Base-by-base conservation (phyloP, 1,139 yeast species). In the Pichia inconspicua region DNA sequence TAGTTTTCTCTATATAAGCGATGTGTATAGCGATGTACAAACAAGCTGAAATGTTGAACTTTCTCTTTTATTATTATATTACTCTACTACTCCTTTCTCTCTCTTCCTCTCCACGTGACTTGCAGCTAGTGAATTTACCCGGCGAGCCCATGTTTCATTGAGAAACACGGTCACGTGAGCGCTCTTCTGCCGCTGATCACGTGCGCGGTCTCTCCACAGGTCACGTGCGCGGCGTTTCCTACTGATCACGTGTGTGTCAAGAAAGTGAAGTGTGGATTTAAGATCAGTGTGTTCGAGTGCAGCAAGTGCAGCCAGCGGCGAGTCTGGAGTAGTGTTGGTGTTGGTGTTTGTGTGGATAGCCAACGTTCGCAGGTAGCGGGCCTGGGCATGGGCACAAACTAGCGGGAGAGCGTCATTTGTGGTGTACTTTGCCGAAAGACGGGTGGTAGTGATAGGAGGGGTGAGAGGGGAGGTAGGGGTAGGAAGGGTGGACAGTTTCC, bases 1-100 rank as follows among this genome's bases (percentile, higher is more conserved):
- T 59, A 50, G 56, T 12, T 22, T 41, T 17, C 25, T 38, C 22
- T 39, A 15, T 32, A 37, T 38, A 15, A 40, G 40, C 40, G 22
- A 22, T n/a, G n/a, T n/a, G n/a, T n/a, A n/a, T n/a, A n/a, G n/a
- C n/a, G n/a, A n/a, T n/a, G n/a, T n/a, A n/a, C n/a, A n/a, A n/a
- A n/a, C n/a, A n/a, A n/a, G n/a, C n/a, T n/a, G n/a, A n/a, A n/a
- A n/a, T n/a, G n/a, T n/a, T n/a, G n/a, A n/a, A n/a, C n/a, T n/a
- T n/a, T n/a, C n/a, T n/a, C n/a, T n/a, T n/a, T n/a, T n/a, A n/a
- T n/a, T n/a, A n/a, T n/a, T n/a, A n/a, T n/a, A n/a, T n/a, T n/a
- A n/a, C n/a, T n/a, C n/a, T n/a, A n/a, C n/a, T n/a, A n/a, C n/a
- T n/a, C n/a, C n/a, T n/a, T n/a, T n/a, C n/a, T n/a, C n/a, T n/a